phyloP scores from a whole-genome alignment of 192 early-diverging fungal species.

The Coemansia sp. region DNA sequence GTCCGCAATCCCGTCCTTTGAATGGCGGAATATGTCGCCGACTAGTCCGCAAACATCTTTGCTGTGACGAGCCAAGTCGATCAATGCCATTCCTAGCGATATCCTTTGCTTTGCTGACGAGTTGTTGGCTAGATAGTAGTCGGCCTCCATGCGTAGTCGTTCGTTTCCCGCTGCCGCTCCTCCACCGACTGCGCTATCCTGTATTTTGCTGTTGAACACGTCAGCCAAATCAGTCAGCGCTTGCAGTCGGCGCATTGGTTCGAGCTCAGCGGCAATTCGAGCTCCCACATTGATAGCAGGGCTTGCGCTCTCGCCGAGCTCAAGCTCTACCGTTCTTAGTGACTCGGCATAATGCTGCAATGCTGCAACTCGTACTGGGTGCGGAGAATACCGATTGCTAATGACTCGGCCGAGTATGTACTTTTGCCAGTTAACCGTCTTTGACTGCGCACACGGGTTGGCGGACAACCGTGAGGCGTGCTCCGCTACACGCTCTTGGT shows the following conservation, averaged over 20 bases:
- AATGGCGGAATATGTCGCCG: background rate
- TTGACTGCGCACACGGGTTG: background rate
- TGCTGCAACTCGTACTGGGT: conserved; percentile 14
- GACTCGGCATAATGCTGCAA: conserved; percentile 13
- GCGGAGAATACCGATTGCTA: conserved; percentile 5
- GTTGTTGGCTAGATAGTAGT: background rate
- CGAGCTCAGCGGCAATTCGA: background rate
- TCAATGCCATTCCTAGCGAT: background rate
- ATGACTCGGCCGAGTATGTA: conserved; percentile 11
- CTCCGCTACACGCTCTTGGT: background rate
- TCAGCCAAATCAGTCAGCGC: background rate
- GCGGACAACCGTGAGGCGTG: conserved; percentile 8
- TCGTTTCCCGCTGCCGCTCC: background rate
- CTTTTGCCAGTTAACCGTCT: background rate
- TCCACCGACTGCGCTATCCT: background rate
- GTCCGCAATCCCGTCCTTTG: background rate
- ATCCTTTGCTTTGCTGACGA: background rate
- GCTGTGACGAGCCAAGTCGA: background rate
- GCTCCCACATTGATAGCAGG: background rate
- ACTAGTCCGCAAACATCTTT: background rate
- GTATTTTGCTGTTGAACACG: background rate
- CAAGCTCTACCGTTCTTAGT: background rate
- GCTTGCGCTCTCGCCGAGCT: background rate
- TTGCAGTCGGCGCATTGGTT: background rate
- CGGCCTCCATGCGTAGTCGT: background rate